Base-by-base conservation (phyloP, 306 rosid species). In the Pterocarpus santalinus region DNA sequence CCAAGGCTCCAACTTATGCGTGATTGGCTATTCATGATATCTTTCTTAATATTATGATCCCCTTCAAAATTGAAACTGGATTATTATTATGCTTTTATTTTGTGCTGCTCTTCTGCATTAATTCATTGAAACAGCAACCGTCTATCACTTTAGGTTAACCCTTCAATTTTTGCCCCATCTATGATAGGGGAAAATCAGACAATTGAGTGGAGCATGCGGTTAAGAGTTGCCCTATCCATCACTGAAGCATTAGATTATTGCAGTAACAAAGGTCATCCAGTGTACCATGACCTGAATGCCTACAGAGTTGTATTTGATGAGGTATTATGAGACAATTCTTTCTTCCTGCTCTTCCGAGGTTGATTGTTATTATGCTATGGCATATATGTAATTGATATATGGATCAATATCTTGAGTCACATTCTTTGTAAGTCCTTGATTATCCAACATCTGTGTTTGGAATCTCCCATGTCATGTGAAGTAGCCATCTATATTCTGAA, bases 101-200 rank as follows among this genome's bases (percentile, higher is more conserved):
- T 51, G 34, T 16, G 52, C 28, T 56, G 39, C 3, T 63, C 7
- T 47, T 44, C 35, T 41, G 58, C 49, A 8, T n/a, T 57, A 22
- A 35, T 22, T 60, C 2, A 30, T 69, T 62, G 11, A 14, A 46
- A 69, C 35, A 30, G 49, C 57, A 16, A 35, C 15, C 56, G 36
- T 41, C 43, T 75, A 9, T 64, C 52, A 4, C 38, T 72, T 30
- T 55, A 56, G 36, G 39, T 65, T 36, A 63, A 70, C 62, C 49
- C 9, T 80, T 46, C 68, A 32, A 46, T 44, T 47, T 73, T 73
- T 38, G 64, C 73, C 46, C 17, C 52, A 15, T 77, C 55, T 63
- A 58, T 85, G 77, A 51, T 85, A 90, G 97, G 97, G 95, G 95
- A 92, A 83, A 92, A 88, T 81, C 97, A 88, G 87, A 92, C 94